These are phyloP conservation scores for Vitis hybrid DNA, from an alignment of 177 flowering plant genomes.

Conservation along the genomic window DNA sequence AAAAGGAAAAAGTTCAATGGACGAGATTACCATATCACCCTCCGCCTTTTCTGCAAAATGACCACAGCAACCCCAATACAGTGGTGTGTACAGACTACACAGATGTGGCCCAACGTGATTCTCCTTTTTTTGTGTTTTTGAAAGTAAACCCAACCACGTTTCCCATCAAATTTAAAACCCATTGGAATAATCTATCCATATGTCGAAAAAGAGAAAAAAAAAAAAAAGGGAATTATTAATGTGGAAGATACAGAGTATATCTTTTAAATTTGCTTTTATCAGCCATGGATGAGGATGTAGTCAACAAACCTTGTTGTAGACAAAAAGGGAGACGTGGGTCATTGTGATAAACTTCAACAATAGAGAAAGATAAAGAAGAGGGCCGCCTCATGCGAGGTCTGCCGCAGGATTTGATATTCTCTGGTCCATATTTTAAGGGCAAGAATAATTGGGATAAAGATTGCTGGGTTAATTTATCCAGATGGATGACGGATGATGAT, in stretches of 20 bases:
- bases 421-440: too few relatives aligned
- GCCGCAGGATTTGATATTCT: too few relatives aligned
- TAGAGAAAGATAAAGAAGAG: background rate
- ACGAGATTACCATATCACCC: background rate
- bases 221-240: background rate
- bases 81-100: background rate
- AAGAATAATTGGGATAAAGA: background rate
- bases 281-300: constrained; percentile 9
- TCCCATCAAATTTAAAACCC: background rate
- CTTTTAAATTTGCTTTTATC: constrained; percentile 4
- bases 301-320: constrained; percentile 46
- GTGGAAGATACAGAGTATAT: constrained; percentile 5
- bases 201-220: too few relatives aligned
- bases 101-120: background rate
- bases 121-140: background rate
- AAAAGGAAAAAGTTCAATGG: background rate
- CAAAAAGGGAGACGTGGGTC: constrained; percentile 50
- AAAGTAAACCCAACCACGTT: background rate
- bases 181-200: background rate
- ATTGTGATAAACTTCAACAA: background rate
- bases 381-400: too few relatives aligned
- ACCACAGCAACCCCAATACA: too few relatives aligned
- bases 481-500: background rate
- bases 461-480: background rate
- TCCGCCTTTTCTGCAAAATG: too few relatives aligned